These are phyloP conservation scores for Neonectria sp. DNA, from an alignment of 2,329 filamentous ascomycete genomes.

Conservation along the genomic window DNA sequence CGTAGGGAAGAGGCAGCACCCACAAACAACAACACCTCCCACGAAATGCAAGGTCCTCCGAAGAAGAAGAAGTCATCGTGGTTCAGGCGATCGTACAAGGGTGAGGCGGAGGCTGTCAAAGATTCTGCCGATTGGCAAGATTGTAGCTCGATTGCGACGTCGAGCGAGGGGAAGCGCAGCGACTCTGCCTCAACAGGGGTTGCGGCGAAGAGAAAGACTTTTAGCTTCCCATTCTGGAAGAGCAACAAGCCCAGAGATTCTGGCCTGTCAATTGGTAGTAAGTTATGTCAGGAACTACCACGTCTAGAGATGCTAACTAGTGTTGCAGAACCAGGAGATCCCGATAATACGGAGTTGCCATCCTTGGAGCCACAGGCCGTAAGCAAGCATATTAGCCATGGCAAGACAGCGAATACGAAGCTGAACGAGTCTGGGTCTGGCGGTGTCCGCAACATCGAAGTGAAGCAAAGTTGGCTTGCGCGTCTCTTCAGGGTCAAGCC, in stretches of 20 bases:
- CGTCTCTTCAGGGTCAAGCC: constrained; percentile 93
- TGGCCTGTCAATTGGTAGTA: constrained; percentile 63
- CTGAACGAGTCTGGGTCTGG: constrained; percentile 56
- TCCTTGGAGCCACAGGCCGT: constrained; percentile 36
- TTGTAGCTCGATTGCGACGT: constrained; percentile 43
- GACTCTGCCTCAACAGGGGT: constrained; percentile 44
- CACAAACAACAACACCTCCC: constrained; percentile 16
- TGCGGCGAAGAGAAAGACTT: constrained; percentile 65
- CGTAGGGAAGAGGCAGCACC: constrained; percentile 20
- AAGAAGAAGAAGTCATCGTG: constrained; percentile 66
- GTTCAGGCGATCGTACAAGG: constrained; percentile 66
- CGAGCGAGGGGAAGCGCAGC: constrained; percentile 45
- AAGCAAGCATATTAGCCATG: constrained; percentile 36
- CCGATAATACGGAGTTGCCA: constrained; percentile 32
- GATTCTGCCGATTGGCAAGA: constrained; percentile 48
- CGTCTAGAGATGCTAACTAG: constrained; percentile 7
- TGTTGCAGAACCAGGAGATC: constrained; percentile 27
- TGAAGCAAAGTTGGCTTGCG: constrained; percentile 88
- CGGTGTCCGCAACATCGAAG: constrained; percentile 70
- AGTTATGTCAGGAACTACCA: constrained; percentile 33
- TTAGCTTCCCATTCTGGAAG: constrained; percentile 71
- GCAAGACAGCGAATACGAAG: constrained; percentile 38
- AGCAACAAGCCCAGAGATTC: constrained; percentile 60
- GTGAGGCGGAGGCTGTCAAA: constrained; percentile 42
- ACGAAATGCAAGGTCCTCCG: constrained; percentile 34